Evolutionary conservation across 164 flowering plant genomes (phyloP), one percentile per base, ranked within the genome.

Genomic region (Macadamia tetraphylla): DNA sequence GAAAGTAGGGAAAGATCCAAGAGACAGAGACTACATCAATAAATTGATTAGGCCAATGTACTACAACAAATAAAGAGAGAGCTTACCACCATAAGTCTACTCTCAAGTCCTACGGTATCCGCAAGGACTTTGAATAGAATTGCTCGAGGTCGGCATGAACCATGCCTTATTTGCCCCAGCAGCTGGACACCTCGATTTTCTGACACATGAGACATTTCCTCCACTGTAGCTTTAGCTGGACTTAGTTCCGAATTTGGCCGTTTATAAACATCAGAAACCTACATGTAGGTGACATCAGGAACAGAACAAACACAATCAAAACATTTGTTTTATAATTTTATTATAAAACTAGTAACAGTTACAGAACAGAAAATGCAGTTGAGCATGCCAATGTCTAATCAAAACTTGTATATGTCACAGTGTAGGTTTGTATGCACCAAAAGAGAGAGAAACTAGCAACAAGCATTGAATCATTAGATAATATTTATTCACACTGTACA

Each of bases 121-220:
- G 99, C 98, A 74, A 95, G 86, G 70, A 91, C 98, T 83, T 95
- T 95, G 77, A 95, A 95, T 70, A 95, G 71, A 46, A 95, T 89
- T 52, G 98, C 99, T 71, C 96, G 84, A 62, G 97, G 85, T 66
- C 94, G 91, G 74, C 99, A 95, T 42, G 94, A 85, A 62, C 97
- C 95, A 77, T 88, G 84, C 73, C 76, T 91, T 79, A 95, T 88
- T 77, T 92, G 96, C 62, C 98, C 97, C 63, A 95, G 80, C 79
- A 92, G 61, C 72, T 89, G 95, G 35, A 89, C 74, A 66, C 86
- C 94, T 67, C 81, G 82, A 82, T 67, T 79, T 64, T 86, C 89
- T 35, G 78, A 75, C 62, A 75, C 65, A 77, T 85, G 86, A 55
- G 83, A 79, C 56, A 71, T 62, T 66, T 91, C 97, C 64, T 95